Evolutionary conservation across 2,329 filamentous ascomycete genomes (phyloP).

Genomic region (Diaporthe vaccinii): DNA sequence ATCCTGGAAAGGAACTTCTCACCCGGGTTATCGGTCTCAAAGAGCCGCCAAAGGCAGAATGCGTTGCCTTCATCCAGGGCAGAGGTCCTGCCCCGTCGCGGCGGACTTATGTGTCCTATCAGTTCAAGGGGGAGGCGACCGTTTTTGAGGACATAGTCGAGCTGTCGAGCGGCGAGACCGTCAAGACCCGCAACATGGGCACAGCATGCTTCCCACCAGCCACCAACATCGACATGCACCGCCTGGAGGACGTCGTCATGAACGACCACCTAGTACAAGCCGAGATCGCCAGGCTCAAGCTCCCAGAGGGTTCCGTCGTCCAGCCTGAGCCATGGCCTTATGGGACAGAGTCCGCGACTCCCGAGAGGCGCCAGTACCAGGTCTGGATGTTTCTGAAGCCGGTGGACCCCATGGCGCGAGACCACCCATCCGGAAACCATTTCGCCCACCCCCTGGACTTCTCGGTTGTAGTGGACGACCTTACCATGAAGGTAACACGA

Average conservation of each 20-base stretch:
- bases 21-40: slow-evolving; percentile 35
- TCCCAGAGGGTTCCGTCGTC: slow-evolving; percentile 70
- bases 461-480: slow-evolving; percentile 75
- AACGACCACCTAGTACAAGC: slow-evolving; percentile 69
- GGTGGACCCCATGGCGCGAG: slow-evolving; percentile 67
- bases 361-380: slow-evolving; percentile 69
- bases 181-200: slow-evolving; percentile 23
- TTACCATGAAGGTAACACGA: slow-evolving; percentile 73
- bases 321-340: slow-evolving; percentile 77
- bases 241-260: slow-evolving; percentile 66
- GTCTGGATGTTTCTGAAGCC: slow-evolving; percentile 77
- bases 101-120: slow-evolving; percentile 35
- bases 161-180: slow-evolving; percentile 21
- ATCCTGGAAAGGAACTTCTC: slow-evolving; percentile 16
- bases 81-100: slow-evolving; percentile 26
- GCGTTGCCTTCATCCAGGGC: slow-evolving; percentile 28
- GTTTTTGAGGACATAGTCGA: slow-evolving; percentile 35
- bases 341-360: slow-evolving; percentile 64
- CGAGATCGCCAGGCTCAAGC: slow-evolving; percentile 71
- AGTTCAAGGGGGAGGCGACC: slow-evolving; percentile 29
- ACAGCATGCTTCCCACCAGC: slow-evolving; percentile 33
- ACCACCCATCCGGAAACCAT: slow-evolving; percentile 68
- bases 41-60: slow-evolving; percentile 27
- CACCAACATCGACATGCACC: slow-evolving; percentile 37
- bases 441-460: slow-evolving; percentile 77